Evolutionary conservation across 768 basidiomycete genomes (phyloP).

Genomic region (Royoungia palumana): DNA sequence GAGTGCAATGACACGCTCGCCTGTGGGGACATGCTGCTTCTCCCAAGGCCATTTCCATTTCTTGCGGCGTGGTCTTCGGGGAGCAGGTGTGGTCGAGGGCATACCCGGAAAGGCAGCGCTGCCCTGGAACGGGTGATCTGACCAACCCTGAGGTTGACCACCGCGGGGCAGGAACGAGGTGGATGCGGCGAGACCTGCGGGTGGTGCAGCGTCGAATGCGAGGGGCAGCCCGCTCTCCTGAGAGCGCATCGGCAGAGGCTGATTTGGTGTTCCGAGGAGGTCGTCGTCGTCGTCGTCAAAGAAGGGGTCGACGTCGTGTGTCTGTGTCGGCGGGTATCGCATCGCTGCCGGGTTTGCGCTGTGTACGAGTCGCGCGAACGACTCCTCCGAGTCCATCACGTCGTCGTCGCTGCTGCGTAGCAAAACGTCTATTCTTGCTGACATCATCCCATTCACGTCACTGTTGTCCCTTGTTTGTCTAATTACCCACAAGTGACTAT

Average conservation of each 20-base stretch:
- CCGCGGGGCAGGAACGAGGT: slow-evolving; percentile 38
- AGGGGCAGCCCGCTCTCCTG: slow-evolving; percentile 56
- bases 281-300: slow-evolving; percentile 75
- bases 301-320: slow-evolving; percentile 71
- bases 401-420: not conserved
- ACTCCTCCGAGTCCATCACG: slow-evolving; percentile 26
- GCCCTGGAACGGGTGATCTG: slow-evolving; percentile 52
- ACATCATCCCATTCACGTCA: slow-evolving; percentile 5
- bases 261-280: slow-evolving; percentile 12
- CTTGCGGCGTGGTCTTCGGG: slow-evolving; percentile 17
- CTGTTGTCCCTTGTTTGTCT: slow-evolving; percentile 12
- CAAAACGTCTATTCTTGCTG: slow-evolving; percentile 1
- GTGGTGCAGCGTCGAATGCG: slow-evolving; percentile 54
- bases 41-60: slow-evolving; percentile 84
- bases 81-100: slow-evolving; percentile 16
- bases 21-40: slow-evolving; percentile 58
- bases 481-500: too few relatives aligned
- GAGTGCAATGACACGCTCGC: slow-evolving; percentile 78
- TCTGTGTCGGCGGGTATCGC: slow-evolving; percentile 50
- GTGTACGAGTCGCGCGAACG: slow-evolving; percentile 28
- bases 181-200: slow-evolving; percentile 54
- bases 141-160: slow-evolving; percentile 68
- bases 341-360: slow-evolving; percentile 25
- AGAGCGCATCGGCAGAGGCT: slow-evolving; percentile 36
- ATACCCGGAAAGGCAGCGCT: slow-evolving; percentile 39